Base-by-base conservation (phyloP, 1,139 yeast genomes). In the Pichia sp. region DNA sequence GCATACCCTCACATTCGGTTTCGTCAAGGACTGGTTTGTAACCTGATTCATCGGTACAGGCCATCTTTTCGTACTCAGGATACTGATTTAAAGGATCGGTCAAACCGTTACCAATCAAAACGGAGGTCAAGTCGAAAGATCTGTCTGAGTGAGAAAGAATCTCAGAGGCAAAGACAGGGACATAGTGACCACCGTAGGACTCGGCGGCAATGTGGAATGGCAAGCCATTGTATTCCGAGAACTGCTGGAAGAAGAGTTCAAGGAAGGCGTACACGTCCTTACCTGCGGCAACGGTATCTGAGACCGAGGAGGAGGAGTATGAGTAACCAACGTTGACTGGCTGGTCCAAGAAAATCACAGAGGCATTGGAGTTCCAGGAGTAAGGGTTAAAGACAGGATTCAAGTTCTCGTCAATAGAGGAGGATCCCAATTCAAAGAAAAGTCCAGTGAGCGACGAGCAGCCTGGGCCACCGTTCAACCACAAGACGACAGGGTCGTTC, bases 131-230 rank as follows among this genome's bases (percentile, higher is more conserved):
- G 69, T 90, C 82, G 74, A 93, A 91, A 55, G 82, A 76, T 69
- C 95, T 85, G 63, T 87, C 89, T 47, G 75, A 77, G 67, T 89
- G 95, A 23, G 82, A 76, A 64, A 90, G 72, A 61, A 93, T 91
- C 71, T 91, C 96, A 48, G 85, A 72, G 22, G 97, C 96, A 68
- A 93, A 87, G 9, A 83, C 91, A 31, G 98, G 99, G 61, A 93
- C 90, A 71, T 93, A 93, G 70, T 93, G 98, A 58, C 99, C 99
- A 52, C 96, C 99, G 67, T 93, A 93, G n/a, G 96, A 88, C 73
- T 93, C 98, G 62, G 98, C 99, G 46, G 98, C 95, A 71, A 93
- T 90, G 71, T 91, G 98, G 85, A 93, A 90, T 50, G 80, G 82
- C 55, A 79, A 75, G 39, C 79, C 70, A 47, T 77, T 70, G 72